Evolutionary conservation across 306 rosid species (phyloP), one percentile per base, ranked within the genome.

Genomic region (Psophocarpus tetragonolobus): DNA sequence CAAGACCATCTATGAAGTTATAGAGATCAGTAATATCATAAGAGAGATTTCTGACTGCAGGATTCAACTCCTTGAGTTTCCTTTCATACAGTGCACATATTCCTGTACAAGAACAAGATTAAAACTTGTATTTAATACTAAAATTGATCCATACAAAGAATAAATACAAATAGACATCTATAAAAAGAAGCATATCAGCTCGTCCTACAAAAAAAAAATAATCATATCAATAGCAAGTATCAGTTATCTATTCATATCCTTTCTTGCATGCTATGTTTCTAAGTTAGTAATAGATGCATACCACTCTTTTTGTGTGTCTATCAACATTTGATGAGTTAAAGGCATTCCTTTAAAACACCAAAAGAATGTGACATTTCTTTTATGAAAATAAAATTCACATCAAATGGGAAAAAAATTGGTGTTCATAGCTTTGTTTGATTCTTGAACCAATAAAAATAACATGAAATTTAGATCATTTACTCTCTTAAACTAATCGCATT

Each of bases 21-120:
- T 92, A 95, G 82, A 95, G 99, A 86, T 95, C 94, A 32, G 87
- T 74, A 71, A 95, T 91, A 79, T 95, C 99, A 66, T 92, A 95
- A 30, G 99, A 88, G 77, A 95, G 78, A 83, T 91, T 90, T 81
- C 97, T 82, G 84, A 80, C 77, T 17, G 97, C 96, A 7, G 98
- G 99, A 83, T 95, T 92, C 81, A 95, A 85, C 69, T 95, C 99
- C 87, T 89, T 95, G 26, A 95, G 97, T 87, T 95, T 95, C 90
- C 97, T 89, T 81, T 95, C 99, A 80, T 95, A 95, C 29, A 95
- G 75, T 61, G 90, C 96, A 51, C 99, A 95, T 84, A 95, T 88
- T 82, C 98, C 99, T 95, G 88, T 51, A 79, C 30, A 79, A 54
- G 56, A 47, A 48, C 77, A 68, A 67, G 38, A 82, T 57, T 70